Conservation (phyloP, 2,329 filamentous ascomycete genomes). For the Colletotrichum melonis region DNA sequence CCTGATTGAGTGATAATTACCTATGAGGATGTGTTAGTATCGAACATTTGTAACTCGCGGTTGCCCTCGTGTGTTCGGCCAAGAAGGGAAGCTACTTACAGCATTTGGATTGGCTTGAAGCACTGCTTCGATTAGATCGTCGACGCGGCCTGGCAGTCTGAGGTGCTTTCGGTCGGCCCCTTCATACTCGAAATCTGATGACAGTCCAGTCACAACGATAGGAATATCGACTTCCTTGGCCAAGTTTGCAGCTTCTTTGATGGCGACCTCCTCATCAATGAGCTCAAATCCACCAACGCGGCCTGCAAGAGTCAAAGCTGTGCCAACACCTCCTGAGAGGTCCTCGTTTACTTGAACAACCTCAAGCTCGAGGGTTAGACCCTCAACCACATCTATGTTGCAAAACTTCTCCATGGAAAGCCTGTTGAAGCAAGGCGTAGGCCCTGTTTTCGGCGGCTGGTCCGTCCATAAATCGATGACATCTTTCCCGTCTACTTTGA, state of each 20-base stretch:
- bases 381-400: slow-evolving; percentile 5
- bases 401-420: slow-evolving; percentile 35
- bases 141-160: slow-evolving; percentile 77
- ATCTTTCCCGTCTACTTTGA: slow-evolving; percentile 40
- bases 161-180: slow-evolving; percentile 83
- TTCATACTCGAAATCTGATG: slow-evolving; percentile 85
- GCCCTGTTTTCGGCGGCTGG: slow-evolving; percentile 30
- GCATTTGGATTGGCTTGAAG: slow-evolving; percentile 75
- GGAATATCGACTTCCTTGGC: slow-evolving; percentile 80
- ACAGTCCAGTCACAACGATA: slow-evolving; percentile 80
- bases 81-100: slow-evolving; percentile 43
- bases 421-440: slow-evolving; percentile 35
- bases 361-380: slow-evolving; percentile 14
- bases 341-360: slow-evolving; percentile 37
- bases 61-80: slow-evolving; percentile 10
- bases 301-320: slow-evolving; percentile 38
- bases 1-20: slow-evolving; percentile 82
- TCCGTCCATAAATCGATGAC: slow-evolving; percentile 40
- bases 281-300: slow-evolving; percentile 70
- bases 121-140: slow-evolving; percentile 76
- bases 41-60: slow-evolving; percentile 46
- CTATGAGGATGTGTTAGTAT: neutral
- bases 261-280: slow-evolving; percentile 67
- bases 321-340: slow-evolving; percentile 38
- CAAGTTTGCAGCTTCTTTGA: slow-evolving; percentile 73